Evolutionary conservation across 2,329 filamentous ascomycete species (phyloP).

Genomic region (Ophiostoma fasciatum): DNA sequence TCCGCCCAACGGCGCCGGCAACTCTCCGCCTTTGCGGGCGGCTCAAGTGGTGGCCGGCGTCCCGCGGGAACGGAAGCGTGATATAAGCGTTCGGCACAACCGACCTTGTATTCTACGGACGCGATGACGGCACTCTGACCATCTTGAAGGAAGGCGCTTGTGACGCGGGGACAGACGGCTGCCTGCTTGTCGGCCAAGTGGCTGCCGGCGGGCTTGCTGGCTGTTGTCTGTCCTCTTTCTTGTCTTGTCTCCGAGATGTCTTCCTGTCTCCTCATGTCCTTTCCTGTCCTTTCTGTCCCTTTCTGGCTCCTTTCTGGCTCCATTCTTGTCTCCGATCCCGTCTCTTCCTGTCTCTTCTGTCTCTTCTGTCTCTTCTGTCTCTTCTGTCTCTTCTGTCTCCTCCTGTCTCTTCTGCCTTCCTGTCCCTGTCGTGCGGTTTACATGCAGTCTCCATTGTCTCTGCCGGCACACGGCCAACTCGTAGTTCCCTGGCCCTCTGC

Average conservation of each 20-base stretch:
- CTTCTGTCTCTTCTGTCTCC: too few species aligned
- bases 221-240: slow-evolving; percentile 8
- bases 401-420: too few species aligned
- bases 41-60: slow-evolving; percentile 75
- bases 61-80: slow-evolving; percentile 52
- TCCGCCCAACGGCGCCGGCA: slow-evolving; percentile 50
- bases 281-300: slow-evolving; percentile 3
- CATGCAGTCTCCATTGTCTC: too few species aligned
- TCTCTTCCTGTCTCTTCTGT: too few species aligned
- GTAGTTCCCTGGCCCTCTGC: too few species aligned
- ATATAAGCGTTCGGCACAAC: slow-evolving; percentile 99
- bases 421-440: too few species aligned
- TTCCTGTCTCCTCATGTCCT: neutral
- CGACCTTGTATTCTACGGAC: slow-evolving; percentile 95
- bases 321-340: too few species aligned
- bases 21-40: slow-evolving; percentile 64
- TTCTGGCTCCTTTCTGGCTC: neutral
- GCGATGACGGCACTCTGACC: slow-evolving; percentile 97
- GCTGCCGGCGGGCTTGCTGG: too few species aligned
- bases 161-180: too few species aligned
- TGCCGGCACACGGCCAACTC: too few species aligned
- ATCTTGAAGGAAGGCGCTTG: slow-evolving; percentile 22
- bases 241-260: neutral
- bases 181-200: too few species aligned
- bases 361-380: slow-evolving; percentile 1